phyloP scores from a whole-genome alignment of 306 rosid species.

The Canavalia gladiata region DNA sequence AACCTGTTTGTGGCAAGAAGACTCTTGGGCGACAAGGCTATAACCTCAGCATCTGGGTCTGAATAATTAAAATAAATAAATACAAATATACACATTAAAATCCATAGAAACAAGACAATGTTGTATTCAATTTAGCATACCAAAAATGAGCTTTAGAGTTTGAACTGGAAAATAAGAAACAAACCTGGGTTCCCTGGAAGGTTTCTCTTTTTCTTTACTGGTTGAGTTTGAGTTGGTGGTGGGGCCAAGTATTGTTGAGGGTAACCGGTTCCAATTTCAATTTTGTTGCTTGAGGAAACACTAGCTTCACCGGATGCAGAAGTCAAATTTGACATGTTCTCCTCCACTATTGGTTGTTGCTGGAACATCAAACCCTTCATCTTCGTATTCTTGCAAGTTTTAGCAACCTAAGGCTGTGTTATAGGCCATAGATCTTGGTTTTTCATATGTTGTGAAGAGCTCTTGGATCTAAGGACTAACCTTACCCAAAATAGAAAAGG shows the following conservation, averaged over 20 bases:
- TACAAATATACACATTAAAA: background rate
- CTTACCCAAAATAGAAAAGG: constrained; percentile 41
- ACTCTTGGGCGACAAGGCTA: constrained; percentile 85
- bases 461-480: constrained; percentile 58
- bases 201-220: constrained; percentile 82
- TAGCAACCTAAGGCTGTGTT: constrained; percentile 46
- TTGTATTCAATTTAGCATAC: background rate
- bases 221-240: constrained; percentile 61
- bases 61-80: background rate
- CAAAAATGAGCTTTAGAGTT: constrained; percentile 7
- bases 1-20: constrained; percentile 88
- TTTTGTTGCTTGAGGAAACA: constrained; percentile 82
- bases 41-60: constrained; percentile 98
- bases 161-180: background rate
- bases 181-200: constrained; percentile 99
- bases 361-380: constrained; percentile 66
- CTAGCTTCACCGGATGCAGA: constrained; percentile 95
- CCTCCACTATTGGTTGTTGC: constrained; percentile 68
- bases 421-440: constrained; percentile 63
- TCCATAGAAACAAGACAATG: constrained; percentile 31
- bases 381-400: constrained; percentile 50
- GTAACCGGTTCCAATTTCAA: constrained; percentile 63
- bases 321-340: constrained; percentile 91
- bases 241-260: constrained; percentile 60
- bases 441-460: constrained; percentile 46